phyloP scores from a whole-genome alignment of 2,329 filamentous ascomycete species.

The Fusarium torulosum region DNA sequence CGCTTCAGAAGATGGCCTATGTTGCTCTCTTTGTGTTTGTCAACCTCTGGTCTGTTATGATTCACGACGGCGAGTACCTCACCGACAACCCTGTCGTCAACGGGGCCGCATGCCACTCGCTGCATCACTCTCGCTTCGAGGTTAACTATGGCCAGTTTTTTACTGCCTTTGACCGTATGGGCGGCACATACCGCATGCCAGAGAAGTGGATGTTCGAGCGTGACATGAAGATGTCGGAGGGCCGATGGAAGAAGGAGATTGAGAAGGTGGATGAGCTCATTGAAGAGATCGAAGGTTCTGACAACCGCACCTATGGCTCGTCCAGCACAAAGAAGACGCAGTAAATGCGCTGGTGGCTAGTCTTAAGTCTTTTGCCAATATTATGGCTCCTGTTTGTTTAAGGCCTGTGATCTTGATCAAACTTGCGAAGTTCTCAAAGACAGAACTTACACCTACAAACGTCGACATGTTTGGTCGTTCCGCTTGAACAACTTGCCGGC shows the following conservation, averaged over 20 bases:
- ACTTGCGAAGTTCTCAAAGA: neutral
- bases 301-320: slow-evolving; percentile 62
- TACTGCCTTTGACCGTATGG: slow-evolving; percentile 89
- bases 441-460: neutral
- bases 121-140: slow-evolving; percentile 73
- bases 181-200: slow-evolving; percentile 87
- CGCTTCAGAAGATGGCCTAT: slow-evolving; percentile 90
- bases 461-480: neutral
- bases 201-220: slow-evolving; percentile 87
- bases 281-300: slow-evolving; percentile 74
- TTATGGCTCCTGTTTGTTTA: slow-evolving; percentile 1
- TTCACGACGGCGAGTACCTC: slow-evolving; percentile 95
- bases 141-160: slow-evolving; percentile 95
- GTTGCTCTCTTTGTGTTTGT: slow-evolving; percentile 89
- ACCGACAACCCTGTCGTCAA: slow-evolving; percentile 93
- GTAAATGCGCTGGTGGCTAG: slow-evolving; percentile 15
- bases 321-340: slow-evolving; percentile 60
- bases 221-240: slow-evolving; percentile 85
- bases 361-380: neutral
- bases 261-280: slow-evolving; percentile 71
- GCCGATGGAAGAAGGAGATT: slow-evolving; percentile 83
- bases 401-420: neutral
- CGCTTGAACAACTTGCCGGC: neutral
- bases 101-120: slow-evolving; percentile 87
- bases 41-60: slow-evolving; percentile 97